Percentiles rank a stretch among this genome's conserved stretches.
Conservation (phyloP, 331 rosid species). For the Phaseolus coccineus region DNA sequence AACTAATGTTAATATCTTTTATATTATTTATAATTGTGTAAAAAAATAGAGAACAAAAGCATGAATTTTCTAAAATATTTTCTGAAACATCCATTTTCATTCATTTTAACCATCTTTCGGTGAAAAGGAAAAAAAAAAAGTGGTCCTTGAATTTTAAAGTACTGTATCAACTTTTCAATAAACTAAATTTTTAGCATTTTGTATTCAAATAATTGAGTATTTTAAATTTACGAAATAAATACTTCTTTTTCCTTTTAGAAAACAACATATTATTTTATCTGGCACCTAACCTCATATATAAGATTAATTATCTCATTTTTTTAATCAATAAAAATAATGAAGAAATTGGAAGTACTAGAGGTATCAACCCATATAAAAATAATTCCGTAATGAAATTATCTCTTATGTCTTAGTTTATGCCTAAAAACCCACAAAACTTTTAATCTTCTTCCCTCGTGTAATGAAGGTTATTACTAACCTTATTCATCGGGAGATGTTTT, state of each 20-base stretch:
- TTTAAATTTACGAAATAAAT: background rate
- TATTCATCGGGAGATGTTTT: too few relatives aligned
- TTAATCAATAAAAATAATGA: too few relatives aligned
- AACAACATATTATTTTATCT: too few relatives aligned
- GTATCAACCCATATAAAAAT: too few relatives aligned
- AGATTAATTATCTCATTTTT: background rate
- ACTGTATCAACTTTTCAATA: background rate
- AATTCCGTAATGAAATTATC: too few relatives aligned
- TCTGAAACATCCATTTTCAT: background rate
- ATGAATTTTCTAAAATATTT: background rate
- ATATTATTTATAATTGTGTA: too few relatives aligned
- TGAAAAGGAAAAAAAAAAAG: background rate
- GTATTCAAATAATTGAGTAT: too few relatives aligned
- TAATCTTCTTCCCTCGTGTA: background rate
- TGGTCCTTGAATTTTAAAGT: background rate
- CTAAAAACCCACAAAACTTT: background rate
- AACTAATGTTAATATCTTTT: too few relatives aligned
- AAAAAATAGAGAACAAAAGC: background rate
- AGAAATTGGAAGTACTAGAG: too few relatives aligned
- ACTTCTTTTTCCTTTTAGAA: background rate
- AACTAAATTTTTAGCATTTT: background rate
- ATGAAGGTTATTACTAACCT: background rate
- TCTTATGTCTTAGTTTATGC: too few relatives aligned
- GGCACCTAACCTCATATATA: background rate
- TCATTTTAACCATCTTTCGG: background rate